phyloP scores from a whole-genome alignment of 768 basidiomycete genomes.

The Symmetrospora coprosmae region DNA sequence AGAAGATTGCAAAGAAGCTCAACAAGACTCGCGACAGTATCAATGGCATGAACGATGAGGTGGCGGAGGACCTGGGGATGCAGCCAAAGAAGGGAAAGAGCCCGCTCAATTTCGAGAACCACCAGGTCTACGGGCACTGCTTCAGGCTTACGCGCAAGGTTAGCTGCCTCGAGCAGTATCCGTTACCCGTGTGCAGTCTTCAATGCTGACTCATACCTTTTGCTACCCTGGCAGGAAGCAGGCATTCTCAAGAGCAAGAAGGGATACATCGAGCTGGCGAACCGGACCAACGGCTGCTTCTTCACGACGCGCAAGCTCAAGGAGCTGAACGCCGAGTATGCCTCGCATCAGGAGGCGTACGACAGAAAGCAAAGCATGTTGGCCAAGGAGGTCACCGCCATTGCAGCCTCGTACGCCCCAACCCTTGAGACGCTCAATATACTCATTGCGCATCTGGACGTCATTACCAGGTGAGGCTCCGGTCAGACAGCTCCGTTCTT shows the following conservation, averaged over 20 bases:
- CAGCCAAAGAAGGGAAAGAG: conserved; percentile 46
- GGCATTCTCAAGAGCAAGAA: conserved; percentile 51
- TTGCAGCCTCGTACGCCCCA: conserved; percentile 91
- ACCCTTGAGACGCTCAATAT: conserved; percentile 72
- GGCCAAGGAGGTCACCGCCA: conserved; percentile 82
- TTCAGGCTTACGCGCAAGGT: conserved; percentile 85
- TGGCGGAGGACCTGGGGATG: conserved; percentile 48
- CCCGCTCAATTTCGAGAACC: conserved; percentile 74
- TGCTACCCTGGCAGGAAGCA: conserved; percentile 50
- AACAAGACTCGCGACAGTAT: conserved; percentile 58
- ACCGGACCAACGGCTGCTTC: conserved; percentile 69
- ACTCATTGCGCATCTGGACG: conserved; percentile 77
- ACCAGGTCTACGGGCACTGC: conserved; percentile 74
- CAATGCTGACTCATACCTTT: not conserved
- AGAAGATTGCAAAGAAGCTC: conserved; percentile 55
- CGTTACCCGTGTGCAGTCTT: not conserved
- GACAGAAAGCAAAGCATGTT: conserved; percentile 59
- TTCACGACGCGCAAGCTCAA: conserved; percentile 72
- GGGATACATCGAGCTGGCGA: conserved; percentile 67
- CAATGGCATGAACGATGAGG: conserved; percentile 61
- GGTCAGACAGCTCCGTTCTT: not conserved
- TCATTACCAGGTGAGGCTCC: conserved; percentile 60
- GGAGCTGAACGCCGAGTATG: conserved; percentile 55
- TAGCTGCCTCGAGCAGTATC: too few relatives aligned
- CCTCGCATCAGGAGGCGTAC: conserved; percentile 55